Base-by-base conservation (phyloP, 2,329 filamentous ascomycete genomes). In the Stagonosporopsis vannaccii region DNA sequence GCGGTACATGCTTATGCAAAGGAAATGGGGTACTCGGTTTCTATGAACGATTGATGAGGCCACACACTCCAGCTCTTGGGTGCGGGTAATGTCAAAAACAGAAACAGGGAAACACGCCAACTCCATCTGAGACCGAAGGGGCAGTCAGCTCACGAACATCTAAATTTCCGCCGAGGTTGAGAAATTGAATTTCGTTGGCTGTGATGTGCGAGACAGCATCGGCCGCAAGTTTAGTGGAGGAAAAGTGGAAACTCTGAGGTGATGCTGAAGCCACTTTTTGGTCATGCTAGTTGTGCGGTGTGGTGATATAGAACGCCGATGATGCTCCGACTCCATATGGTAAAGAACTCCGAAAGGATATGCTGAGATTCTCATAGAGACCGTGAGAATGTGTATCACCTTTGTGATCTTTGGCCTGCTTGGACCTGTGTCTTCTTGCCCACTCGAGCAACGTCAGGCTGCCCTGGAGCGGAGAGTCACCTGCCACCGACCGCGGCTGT, bases 31-130 rank as follows among this genome's bases (percentile, higher is more conserved):
- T 43, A 30, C 47, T 53, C 58, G 60, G 59, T 66, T 63, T 67
- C 55, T 51, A 58, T 22, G 62, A 73, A 56, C 65, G 70, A 72
- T 55, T 26, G 70, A 59, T 66, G 55, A 46, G 57, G 56, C 60
- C 68, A 67, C 60, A 70, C 62, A 66, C 64, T 71, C 72, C 69
- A 75, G 71, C 71, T 68, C 71, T 74, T 74, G 72, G 72, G 63
- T 68, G 63, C 66, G 61, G 63, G 67, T 62, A 61, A 45, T 55
- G 62, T 51, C 52, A 63, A 66, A 60, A 54, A 55, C 55, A 63
- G 48, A 58, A 56, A 56, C 35, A n/a, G 32, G 13, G 26, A 41
- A 36, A 48, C 30, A 42, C 28, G 23, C 28, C 42, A 46, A 22
- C 47, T 37, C 36, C 40, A n/a, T 35, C 26, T 9, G 13, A 33